Evolutionary conservation across 78 protist genomes (phyloP), one percentile per base, ranked within the genome.

Genomic region (Polysphondylium violaceum): DNA sequence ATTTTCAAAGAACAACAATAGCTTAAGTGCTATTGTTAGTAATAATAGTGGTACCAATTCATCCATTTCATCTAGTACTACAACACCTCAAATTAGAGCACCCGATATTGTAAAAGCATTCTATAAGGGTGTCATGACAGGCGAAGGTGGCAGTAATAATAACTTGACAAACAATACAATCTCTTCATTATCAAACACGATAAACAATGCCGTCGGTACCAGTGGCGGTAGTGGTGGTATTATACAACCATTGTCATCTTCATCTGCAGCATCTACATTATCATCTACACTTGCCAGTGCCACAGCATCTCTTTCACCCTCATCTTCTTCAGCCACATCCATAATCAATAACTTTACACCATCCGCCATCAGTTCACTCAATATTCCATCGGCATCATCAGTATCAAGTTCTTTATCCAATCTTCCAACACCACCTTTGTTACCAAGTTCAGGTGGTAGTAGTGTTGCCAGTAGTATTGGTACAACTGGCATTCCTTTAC

Each of bases 91-190:
- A 21, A 29, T 81, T 21, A 59, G 89, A 29, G 89, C 89, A 36
- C 89, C 89, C 9, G 89, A 81, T 56, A 68, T 81, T 55, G 77
- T 81, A 2, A 81, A 81, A 29, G 89, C 89, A 29, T 67, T 81
- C 5, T 38, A 68, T 8, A 65, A 67, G 55, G 89, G 89, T 68
- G 89, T 63, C 17, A 53, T 50, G 7, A 81, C 89, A 3, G 89
- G 89, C 38, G 77, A 81, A 40, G 89, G 89, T 16, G 89, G 89
- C 40, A 19, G 50, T 19, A 63, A 63, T 47, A 36, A 63, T 29
- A 76, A 76, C 33, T 17, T 76, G 21, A 67, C 89, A 23, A 81
- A 64, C 51, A 81, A 81, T 56, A 35, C 77, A n/a, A 31, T 81
- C 8, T 33, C 89, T 3, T 56, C 89, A 50, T 29, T 81, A 2